Conservation (phyloP, 1,284 basidiomycete genomes). For the Ceratorhiza oryzae-sativae region DNA sequence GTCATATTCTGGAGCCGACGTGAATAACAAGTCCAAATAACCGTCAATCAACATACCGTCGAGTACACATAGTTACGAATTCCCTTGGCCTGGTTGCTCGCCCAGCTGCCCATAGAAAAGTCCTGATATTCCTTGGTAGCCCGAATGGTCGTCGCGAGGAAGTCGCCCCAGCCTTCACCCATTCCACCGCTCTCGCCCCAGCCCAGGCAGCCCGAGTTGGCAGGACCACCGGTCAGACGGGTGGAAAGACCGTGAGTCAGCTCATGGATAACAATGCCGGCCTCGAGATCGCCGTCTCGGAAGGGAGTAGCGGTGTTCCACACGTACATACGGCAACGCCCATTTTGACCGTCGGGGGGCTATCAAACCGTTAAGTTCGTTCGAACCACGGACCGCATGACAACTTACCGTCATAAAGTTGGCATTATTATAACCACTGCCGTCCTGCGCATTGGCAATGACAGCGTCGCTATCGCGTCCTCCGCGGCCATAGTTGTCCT, state of each 20-base stretch:
- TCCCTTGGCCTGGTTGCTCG: conserved; percentile 76
- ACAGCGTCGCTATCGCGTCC: conserved; percentile 88
- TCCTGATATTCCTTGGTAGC: conserved; percentile 74
- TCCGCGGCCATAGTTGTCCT: conserved; percentile 91
- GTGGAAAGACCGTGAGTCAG: conserved; percentile 90
- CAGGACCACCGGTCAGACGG: conserved; percentile 91
- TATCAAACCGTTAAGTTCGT: not conserved
- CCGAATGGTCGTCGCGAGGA: conserved; percentile 84
- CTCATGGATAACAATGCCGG: conserved; percentile 93
- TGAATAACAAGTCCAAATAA: not conserved
- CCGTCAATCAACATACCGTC: conserved; percentile 51
- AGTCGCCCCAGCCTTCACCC: conserved; percentile 95
- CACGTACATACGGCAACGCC: conserved; percentile 95
- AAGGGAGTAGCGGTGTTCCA: conserved; percentile 92
- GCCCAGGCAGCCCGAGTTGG: conserved; percentile 91
- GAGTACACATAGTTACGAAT: conserved; percentile 92
- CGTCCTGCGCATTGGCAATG: conserved; percentile 94
- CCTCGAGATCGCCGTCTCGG: conserved; percentile 94
- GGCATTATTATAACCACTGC: conserved; percentile 86
- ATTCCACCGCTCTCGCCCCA: conserved; percentile 97
- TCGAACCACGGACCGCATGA: not conserved
- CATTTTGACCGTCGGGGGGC: conserved; percentile 64
- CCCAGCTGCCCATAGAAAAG: conserved; percentile 95
- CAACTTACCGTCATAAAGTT: conserved; percentile 58
- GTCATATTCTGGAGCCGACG: conserved; percentile 61